phyloP scores from a whole-genome alignment of 2,329 filamentous ascomycete species.

The Microsporum ferrugineum region DNA sequence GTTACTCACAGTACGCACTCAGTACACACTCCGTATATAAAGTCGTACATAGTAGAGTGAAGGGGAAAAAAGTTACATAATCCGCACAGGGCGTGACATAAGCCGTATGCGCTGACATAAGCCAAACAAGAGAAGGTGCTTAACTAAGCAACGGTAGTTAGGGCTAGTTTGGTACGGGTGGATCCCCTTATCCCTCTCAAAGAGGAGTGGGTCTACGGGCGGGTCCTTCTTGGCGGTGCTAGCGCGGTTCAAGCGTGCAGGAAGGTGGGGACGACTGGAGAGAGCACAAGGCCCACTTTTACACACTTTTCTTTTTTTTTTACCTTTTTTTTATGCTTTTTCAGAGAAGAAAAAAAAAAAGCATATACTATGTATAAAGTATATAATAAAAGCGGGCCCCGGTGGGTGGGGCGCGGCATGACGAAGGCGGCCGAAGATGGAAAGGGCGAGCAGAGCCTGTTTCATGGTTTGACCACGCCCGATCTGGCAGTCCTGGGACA shows the following conservation, averaged over 20 bases:
- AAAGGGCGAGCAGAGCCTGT: not conserved
- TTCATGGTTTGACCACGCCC: not conserved
- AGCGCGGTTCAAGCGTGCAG: conserved; percentile 2
- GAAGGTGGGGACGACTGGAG: not conserved
- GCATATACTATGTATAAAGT: not conserved
- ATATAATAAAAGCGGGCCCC: not conserved
- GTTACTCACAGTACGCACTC: too few species aligned
- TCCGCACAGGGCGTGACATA: not conserved
- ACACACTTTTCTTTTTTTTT: not conserved
- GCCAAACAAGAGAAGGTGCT: not conserved
- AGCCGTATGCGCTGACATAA: not conserved
- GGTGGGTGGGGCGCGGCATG: conserved; percentile 3
- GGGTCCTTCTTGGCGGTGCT: conserved; percentile 1
- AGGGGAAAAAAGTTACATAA: not conserved
- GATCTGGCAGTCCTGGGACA: not conserved
- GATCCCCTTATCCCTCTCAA: not conserved
- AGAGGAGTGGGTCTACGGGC: not conserved
- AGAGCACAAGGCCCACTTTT: not conserved
- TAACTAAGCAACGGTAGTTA: not conserved
- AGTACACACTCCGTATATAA: not conserved
- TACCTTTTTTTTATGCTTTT: not conserved
- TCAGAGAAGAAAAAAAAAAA: not conserved
- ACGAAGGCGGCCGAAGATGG: not conserved
- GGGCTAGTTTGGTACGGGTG: not conserved
- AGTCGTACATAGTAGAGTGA: not conserved